A percentile compares a stretch with the other conserved stretches of the same genome.
These are phyloP conservation scores for Linnemannia schmuckeri DNA, from an alignment of 192 early-diverging fungal species.

Conservation along the genomic window DNA sequence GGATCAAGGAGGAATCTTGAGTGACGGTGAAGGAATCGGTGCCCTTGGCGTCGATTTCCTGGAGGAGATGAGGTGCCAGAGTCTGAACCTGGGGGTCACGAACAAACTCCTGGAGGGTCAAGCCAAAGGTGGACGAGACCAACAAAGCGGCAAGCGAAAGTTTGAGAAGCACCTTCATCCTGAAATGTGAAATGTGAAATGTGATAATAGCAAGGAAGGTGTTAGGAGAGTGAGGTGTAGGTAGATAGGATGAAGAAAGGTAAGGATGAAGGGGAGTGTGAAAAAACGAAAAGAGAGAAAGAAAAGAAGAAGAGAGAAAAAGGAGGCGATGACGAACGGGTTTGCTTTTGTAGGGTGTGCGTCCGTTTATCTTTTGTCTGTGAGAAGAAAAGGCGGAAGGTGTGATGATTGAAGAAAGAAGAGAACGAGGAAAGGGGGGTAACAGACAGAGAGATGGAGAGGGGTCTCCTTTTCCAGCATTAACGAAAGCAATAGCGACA, in stretches of 20 bases:
- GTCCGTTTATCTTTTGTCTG: too few relatives aligned
- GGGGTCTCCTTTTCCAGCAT: not conserved
- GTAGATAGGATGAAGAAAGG: too few relatives aligned
- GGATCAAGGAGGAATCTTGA: constrained; percentile 9
- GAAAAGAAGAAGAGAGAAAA: not conserved
- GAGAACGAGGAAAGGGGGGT: not conserved
- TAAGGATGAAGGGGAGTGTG: not conserved
- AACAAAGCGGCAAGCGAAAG: constrained; percentile 40
- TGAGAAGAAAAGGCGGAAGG: not conserved
- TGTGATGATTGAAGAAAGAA: not conserved
- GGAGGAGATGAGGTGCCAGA: constrained; percentile 31
- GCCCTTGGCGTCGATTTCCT: constrained; percentile 39
- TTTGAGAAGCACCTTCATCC: constrained; percentile 43
- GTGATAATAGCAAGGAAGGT: not conserved
- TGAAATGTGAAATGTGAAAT: not conserved
- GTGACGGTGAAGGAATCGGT: constrained; percentile 18
- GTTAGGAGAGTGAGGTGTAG: not conserved
- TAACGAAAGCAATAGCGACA: not conserved
- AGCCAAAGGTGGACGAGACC: constrained; percentile 15
- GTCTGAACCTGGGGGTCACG: constrained; percentile 17
- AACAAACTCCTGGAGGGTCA: constrained; percentile 26
- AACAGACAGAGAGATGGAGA: too few relatives aligned
- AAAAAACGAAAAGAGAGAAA: not conserved
- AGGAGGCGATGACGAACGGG: too few relatives aligned
- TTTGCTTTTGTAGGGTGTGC: too few relatives aligned